phyloP scores from a whole-genome alignment of 2,329 filamentous ascomycete species.

The Leptographium flavum region DNA sequence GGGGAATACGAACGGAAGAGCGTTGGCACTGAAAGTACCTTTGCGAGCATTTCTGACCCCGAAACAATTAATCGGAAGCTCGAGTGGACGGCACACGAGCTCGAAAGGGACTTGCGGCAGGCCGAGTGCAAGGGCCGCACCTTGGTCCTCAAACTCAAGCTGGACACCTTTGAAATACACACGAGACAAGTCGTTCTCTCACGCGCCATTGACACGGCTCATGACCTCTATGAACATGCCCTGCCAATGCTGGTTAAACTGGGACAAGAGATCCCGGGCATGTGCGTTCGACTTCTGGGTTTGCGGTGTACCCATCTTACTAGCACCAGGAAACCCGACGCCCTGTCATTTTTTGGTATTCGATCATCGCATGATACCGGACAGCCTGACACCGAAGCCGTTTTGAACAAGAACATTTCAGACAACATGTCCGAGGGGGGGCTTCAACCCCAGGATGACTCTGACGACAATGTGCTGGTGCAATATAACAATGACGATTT shows the following conservation, averaged over 20 bases:
- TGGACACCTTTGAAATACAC: constrained; percentile 85
- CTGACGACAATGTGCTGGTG: not conserved
- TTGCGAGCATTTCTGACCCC: constrained; percentile 61
- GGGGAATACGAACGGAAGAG: constrained; percentile 88
- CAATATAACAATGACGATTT: not conserved
- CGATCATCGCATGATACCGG: constrained; percentile 17
- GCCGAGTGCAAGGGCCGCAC: constrained; percentile 84
- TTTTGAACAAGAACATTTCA: too few relatives aligned
- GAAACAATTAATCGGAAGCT: constrained; percentile 61
- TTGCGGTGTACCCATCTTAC: constrained; percentile 77
- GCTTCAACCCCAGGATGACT: too few relatives aligned
- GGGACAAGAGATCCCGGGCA: constrained; percentile 64
- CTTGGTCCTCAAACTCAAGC: constrained; percentile 78
- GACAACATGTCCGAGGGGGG: not conserved
- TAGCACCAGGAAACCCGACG: constrained; percentile 67
- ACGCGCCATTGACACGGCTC: constrained; percentile 55
- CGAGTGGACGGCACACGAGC: constrained; percentile 63
- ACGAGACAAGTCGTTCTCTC: constrained; percentile 68
- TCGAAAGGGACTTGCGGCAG: constrained; percentile 70
- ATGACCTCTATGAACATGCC: constrained; percentile 71
- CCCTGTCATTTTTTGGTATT: constrained; percentile 67
- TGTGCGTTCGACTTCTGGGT: constrained; percentile 78
- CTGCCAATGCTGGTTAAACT: constrained; percentile 74
- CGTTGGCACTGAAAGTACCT: constrained; percentile 87
- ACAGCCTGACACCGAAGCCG: constrained; percentile 11